phyloP scores from a whole-genome alignment of 2,329 filamentous ascomycete genomes.

The Emmonsia crescens region DNA sequence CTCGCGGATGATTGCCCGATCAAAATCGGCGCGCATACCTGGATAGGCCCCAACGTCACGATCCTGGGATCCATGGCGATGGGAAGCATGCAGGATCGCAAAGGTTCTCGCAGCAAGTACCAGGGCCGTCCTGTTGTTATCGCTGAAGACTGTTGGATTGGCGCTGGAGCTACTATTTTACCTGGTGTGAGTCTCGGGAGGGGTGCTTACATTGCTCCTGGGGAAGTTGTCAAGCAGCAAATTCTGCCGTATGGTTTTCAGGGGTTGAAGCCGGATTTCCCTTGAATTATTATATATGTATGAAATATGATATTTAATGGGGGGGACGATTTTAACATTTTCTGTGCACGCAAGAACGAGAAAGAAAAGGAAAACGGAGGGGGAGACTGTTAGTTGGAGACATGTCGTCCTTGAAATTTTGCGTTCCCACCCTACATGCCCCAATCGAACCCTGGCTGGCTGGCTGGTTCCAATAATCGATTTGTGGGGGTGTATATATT shows the following conservation, averaged over 20 bases:
- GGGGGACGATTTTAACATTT: neutral
- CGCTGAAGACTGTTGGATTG: slow-evolving; percentile 60
- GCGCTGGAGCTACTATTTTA: slow-evolving; percentile 49
- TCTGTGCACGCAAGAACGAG: neutral
- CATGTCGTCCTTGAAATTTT: neutral
- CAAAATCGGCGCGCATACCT: slow-evolving; percentile 59
- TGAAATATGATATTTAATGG: neutral
- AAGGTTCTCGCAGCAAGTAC: slow-evolving; percentile 62
- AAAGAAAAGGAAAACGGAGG: neutral
- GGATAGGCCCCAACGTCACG: slow-evolving; percentile 72
- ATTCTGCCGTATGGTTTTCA: slow-evolving; percentile 34
- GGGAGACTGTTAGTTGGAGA: neutral
- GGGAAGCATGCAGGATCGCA: slow-evolving; percentile 60
- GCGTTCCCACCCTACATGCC: neutral
- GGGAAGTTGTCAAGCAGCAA: slow-evolving; percentile 34
- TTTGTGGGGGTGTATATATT: neutral
- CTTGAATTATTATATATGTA: slow-evolving; percentile 4
- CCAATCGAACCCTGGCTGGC: neutral
- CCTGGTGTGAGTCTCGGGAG: slow-evolving; percentile 34
- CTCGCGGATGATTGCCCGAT: slow-evolving; percentile 81
- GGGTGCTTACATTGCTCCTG: slow-evolving; percentile 35
- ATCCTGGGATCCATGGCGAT: slow-evolving; percentile 67
- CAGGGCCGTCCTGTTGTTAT: slow-evolving; percentile 63
- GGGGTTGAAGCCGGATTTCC: slow-evolving; percentile 31
- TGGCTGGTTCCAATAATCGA: neutral